phyloP scores from a whole-genome alignment of 306 rosid species.

The Glycine latifolia region DNA sequence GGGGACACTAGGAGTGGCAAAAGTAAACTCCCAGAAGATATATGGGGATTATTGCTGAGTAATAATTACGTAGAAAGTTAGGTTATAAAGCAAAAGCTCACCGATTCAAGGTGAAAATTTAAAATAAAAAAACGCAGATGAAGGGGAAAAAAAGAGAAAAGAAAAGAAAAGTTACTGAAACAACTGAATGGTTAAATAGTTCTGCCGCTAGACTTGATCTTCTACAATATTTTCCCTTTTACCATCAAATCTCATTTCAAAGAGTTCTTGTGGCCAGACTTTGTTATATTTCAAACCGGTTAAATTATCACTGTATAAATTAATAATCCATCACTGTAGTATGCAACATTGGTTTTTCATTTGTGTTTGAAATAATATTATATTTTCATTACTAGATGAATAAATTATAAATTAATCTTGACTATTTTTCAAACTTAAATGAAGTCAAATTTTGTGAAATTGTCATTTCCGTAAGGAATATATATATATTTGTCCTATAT shows the following conservation, averaged over 20 bases:
- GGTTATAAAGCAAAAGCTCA: constrained; percentile 58
- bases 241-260: neutral
- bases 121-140: constrained; percentile 7
- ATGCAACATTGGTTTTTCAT: too few species aligned
- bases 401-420: neutral
- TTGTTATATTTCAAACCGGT: neutral
- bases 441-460: too few species aligned
- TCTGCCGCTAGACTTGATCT: constrained; percentile 46
- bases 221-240: constrained; percentile 41
- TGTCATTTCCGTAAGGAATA: too few species aligned
- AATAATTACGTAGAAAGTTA: constrained; percentile 73
- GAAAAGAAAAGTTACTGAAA: constrained; percentile 43
- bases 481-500: too few species aligned
- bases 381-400: neutral
- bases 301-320: neutral
- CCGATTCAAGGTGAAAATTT: constrained; percentile 40
- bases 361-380: neutral
- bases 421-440: too few species aligned
- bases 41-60: constrained; percentile 62
- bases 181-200: constrained; percentile 36
- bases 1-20: constrained; percentile 1
- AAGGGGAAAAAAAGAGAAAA: constrained; percentile 38
- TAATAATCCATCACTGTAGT: too few species aligned
- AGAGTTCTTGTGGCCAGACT: neutral
- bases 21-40: constrained; percentile 52